Evolutionary conservation across 176 grass and related monocot species (phyloP).

Genomic region (Guadua angustifolia): DNA sequence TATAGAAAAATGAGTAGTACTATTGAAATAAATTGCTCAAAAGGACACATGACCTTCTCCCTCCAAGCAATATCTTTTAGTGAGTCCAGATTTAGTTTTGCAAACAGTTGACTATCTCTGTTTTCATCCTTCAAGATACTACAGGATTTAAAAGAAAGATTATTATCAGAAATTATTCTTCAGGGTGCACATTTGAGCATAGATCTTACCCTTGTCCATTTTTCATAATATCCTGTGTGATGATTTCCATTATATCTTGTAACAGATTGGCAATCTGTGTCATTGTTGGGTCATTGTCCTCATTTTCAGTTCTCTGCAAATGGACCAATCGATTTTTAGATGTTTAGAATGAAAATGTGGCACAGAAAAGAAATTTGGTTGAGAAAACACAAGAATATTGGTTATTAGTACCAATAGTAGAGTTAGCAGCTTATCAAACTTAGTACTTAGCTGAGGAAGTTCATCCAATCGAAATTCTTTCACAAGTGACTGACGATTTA

Average conservation of each 20-base stretch:
- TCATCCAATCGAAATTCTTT: constrained; percentile 69
- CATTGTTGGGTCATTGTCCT: constrained; percentile 49
- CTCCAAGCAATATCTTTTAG: constrained; percentile 54
- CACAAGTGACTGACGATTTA: constrained; percentile 20
- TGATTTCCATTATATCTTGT: constrained; percentile 95
- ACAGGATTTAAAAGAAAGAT: background rate
- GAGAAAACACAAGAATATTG: background rate
- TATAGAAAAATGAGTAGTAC: constrained; percentile 22
- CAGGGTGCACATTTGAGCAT: background rate
- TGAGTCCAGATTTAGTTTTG: constrained; percentile 58
- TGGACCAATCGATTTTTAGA: background rate
- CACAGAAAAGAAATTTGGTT: background rate
- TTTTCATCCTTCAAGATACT: constrained; percentile 49
- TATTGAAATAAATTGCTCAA: constrained; percentile 41
- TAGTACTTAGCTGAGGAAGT: constrained; percentile 69
- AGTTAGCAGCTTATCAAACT: constrained; percentile 77
- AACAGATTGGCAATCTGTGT: constrained; percentile 80
- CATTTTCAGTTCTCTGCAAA: constrained; percentile 51
- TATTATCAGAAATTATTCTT: constrained; percentile 6
- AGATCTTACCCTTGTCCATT: too few relatives aligned
- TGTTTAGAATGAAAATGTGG: background rate
- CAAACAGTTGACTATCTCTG: constrained; percentile 43
- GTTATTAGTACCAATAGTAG: constrained; percentile 57
- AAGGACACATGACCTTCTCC: constrained; percentile 67
- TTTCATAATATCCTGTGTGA: constrained; percentile 11